phyloP scores from a whole-genome alignment of 306 rosid genomes.

The Lotus japonicus region DNA sequence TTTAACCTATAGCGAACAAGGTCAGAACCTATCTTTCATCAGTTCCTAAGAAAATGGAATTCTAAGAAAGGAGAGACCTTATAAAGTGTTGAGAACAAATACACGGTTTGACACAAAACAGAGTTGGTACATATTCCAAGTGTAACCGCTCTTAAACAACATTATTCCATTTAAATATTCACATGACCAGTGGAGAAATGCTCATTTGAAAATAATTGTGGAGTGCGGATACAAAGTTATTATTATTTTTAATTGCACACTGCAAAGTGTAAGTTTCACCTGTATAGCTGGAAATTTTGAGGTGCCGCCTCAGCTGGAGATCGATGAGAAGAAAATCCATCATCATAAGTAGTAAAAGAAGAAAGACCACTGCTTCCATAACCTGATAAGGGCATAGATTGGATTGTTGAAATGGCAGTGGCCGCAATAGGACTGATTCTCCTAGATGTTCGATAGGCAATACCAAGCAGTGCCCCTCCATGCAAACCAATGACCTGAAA shows the following conservation, averaged over 20 bases:
- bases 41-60: neutral
- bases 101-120: neutral
- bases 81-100: neutral
- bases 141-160: neutral
- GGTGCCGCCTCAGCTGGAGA: constrained; percentile 76
- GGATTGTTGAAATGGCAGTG: constrained; percentile 95
- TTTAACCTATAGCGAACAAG: neutral
- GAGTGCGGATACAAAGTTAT: neutral
- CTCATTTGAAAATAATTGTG: neutral
- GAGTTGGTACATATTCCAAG: too few species aligned
- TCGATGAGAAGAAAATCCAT: constrained; percentile 71
- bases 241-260: neutral
- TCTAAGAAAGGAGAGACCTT: neutral
- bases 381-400: constrained; percentile 97
- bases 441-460: constrained; percentile 92
- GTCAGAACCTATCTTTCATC: neutral
- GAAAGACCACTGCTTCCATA: constrained; percentile 83
- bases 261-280: constrained; percentile 35
- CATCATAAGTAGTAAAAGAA: constrained; percentile 83
- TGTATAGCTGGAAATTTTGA: constrained; percentile 88
- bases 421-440: constrained; percentile 91
- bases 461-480: constrained; percentile 97
- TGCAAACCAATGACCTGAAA: constrained; percentile 91
- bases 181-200: neutral
- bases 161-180: neutral